Evolutionary conservation across 257 asterid genomes (phyloP), one percentile per base, ranked within the genome.

Genomic region (Jacaranda mimosifolia): DNA sequence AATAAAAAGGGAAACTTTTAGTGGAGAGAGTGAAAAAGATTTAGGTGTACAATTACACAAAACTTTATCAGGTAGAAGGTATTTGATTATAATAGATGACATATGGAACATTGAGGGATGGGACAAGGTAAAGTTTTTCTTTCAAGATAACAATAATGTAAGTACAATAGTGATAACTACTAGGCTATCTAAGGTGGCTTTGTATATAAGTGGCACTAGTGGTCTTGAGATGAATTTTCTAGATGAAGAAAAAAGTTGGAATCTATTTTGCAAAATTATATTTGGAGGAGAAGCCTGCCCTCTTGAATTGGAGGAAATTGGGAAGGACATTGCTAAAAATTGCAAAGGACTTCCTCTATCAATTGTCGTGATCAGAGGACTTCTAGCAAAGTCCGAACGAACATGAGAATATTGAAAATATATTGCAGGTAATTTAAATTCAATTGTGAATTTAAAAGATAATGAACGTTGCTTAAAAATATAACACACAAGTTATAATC

Each of bases 41-140:
- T 46, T 75, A 51, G 81, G 79, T 3, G 69, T 32, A 1, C 40
- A 6, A 32, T 18, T 79, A 7, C 13, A 70, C 3, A 49, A 79
- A 18, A 15, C 21, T 9, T 43, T 83, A 5, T 57, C 0, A 0
- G 72, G 72, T 3, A 75, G 81, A 46, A 79, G 75, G 51, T 80
- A 80, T 52, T 11, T 80, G 68, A 60, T 80, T n/a, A 12, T 65
- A 21, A 0, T 53, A 40, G 81, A 80, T 49, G 80, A 80, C 32
- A 60, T 74, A 15, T 74, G 77, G 80, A 39, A 17, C 4, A 43
- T 12, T 10, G 57, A 11, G 13, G 57, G 4, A 4, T 80, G 83
- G 83, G 18, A 51, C 5, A 51, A 51, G 18, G 3, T 51, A 13
- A 51, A 51, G 15, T 51, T 51, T n/a, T 51, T 51, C 15, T 51